These are phyloP conservation scores for Candida chauliodis DNA, from an alignment of 805 yeast species.

Conservation along the genomic window DNA sequence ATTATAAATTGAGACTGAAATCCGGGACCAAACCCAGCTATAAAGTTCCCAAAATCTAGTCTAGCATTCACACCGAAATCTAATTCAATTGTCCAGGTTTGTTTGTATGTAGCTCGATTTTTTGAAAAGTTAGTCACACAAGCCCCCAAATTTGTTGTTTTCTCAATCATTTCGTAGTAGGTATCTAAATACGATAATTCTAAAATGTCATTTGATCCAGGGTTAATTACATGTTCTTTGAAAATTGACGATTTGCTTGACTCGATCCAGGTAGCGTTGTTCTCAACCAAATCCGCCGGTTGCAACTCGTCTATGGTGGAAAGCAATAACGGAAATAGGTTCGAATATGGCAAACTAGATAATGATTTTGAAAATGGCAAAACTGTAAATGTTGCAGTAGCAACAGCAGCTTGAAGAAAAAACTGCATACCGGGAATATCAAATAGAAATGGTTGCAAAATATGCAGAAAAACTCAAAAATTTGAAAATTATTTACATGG, in stretches of 20 bases:
- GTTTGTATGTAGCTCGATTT: constrained; percentile 10
- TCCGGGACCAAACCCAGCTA: constrained; percentile 7
- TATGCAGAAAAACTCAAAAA: no score
- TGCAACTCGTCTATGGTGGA: neutral
- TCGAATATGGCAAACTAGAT: neutral
- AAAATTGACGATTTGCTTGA: neutral
- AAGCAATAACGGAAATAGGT: neutral
- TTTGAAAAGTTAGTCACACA: constrained; percentile 8
- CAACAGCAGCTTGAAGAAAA: no score
- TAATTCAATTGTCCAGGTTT: constrained; percentile 9
- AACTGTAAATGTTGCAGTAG: no score
- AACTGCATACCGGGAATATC: no score
- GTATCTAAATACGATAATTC: neutral
- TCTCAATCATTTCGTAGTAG: neutral
- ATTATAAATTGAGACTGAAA: constrained; percentile 1
- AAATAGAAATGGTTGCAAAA: no score
- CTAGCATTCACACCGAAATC: constrained; percentile 5
- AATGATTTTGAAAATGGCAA: neutral
- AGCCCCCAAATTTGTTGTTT: constrained; percentile 5
- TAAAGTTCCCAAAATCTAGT: constrained; percentile 7
- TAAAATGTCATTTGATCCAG: neutral
- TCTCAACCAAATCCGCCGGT: neutral
- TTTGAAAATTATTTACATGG: no score
- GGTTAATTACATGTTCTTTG: neutral
- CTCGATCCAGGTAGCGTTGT: neutral